Evolutionary conservation across 441 rosid genomes (phyloP).

Genomic region (Populus hybrid): DNA sequence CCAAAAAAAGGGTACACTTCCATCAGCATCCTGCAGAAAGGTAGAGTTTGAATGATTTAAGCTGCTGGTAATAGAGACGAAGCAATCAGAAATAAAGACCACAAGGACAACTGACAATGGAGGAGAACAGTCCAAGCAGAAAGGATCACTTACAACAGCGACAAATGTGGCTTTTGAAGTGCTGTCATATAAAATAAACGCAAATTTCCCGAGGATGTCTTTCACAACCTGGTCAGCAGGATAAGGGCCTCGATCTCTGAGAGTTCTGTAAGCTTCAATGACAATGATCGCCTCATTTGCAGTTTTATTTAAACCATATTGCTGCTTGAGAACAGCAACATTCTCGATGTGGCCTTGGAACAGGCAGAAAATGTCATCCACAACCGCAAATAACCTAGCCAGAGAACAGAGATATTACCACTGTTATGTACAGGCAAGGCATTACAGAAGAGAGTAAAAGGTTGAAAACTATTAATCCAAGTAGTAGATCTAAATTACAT

Average conservation of each 20-base stretch:
- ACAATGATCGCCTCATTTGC: slow-evolving; percentile 86
- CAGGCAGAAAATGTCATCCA: slow-evolving; percentile 92
- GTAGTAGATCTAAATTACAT: neutral
- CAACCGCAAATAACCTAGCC: slow-evolving; percentile 78
- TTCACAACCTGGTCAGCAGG: slow-evolving; percentile 92
- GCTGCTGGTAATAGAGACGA: neutral
- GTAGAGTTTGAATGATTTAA: slow-evolving; percentile 2
- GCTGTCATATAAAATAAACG: slow-evolving; percentile 73
- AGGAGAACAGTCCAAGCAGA: neutral
- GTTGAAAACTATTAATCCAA: neutral
- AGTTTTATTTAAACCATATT: slow-evolving; percentile 80
- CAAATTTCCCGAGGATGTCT: slow-evolving; percentile 78
- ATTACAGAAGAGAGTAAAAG: neutral
- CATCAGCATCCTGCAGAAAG: slow-evolving; percentile 71
- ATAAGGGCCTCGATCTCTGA: slow-evolving; percentile 95
- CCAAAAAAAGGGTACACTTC: slow-evolving; percentile 90
- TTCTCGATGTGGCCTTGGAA: slow-evolving; percentile 96
- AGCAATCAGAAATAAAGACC: neutral
- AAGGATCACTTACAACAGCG: slow-evolving; percentile 57
- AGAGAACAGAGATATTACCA: neutral
- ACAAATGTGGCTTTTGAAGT: slow-evolving; percentile 56
- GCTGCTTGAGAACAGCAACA: slow-evolving; percentile 80
- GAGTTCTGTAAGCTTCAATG: slow-evolving; percentile 90
- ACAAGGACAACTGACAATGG: too few species aligned
- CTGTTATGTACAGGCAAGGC: neutral